Base-by-base conservation (phyloP, 352 stramenopile genomes). In the Phytophthora sp. region DNA sequence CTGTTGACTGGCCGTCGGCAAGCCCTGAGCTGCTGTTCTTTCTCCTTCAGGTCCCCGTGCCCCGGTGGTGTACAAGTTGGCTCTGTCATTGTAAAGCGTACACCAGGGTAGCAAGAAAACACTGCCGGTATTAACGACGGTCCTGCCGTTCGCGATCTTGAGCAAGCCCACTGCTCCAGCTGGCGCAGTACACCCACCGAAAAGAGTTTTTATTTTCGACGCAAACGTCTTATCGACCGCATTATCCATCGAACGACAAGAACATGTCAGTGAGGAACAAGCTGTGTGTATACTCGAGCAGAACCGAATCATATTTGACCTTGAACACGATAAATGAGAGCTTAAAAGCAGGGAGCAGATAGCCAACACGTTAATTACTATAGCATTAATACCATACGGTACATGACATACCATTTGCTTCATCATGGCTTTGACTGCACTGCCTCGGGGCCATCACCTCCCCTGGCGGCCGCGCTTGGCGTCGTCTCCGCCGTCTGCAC, bases 51-150 rank as follows among this genome's bases (percentile, higher is more conserved):
- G 8, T 23, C 2, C 17, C 20, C 1, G 5, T 43, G 15, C 23
- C n/a, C 27, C 35, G 2, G 8, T 34, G 4, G 17, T 21, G 5
- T 55, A 57, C n/a, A 46, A 62, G 21, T n/a, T 38, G 20, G 26
- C 54, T 13, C 13, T 41, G 1, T 26, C 42, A 4, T 27, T 62
- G 3, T 54, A 62, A 38, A 46, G 42, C 7, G 54, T 53, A 0
- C 32, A 53, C 5, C 54, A 62, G 26, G 41, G 9, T 62, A 42
- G 31, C 54, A 54, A 28, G 42, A 54, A 10, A 54, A 32, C 23
- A 3, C 23, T 5, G 5, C 20, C 17, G 54, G 23, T 2, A 44
- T 62, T 12, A 21, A 54, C 10, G 42, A 26, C n/a, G 41, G 32
- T 24, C 41, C 54, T 5, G 20, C 54, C 1, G 41, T 62, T 5